Base-by-base conservation (phyloP, 768 basidiomycete genomes). In the Hortiboletus flavorubellus region DNA sequence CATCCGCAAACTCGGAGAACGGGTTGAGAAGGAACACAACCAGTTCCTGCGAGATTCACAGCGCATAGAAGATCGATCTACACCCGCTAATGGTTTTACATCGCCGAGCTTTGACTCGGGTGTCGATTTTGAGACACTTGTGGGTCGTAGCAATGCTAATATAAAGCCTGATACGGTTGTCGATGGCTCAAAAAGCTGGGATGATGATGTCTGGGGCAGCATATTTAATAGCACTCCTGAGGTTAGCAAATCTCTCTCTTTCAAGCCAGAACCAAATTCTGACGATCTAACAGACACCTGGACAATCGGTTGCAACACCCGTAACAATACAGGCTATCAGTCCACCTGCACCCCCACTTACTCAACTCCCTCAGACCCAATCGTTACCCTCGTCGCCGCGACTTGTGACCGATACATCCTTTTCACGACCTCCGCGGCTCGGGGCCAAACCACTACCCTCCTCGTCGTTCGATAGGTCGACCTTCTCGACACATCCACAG, bases 31-130 rank as follows among this genome's bases (percentile, higher is more conserved):
- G 61, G 97, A 98, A 68, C 97, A 98, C 60, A 78, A 87, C 54
- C 90, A 93, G 64, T 96, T 94, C 69, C 77, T 99, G 9, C 86
- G 92, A 38, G 97, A 98, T 68, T 89, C 93, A 2, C 93, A 94
- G 60, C 81, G 95, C 31, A 76, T 95, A 21, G 94, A 97, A 65
- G 91, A 93, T 66, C 85, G 79, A 29, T 88, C 84, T 40, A 75
- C 79, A 2, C 72, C 78, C 3, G 58, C 68, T 16, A 76, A 80
- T 62, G 81, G 80, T 2, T 68, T 68, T 15, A 62, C 71, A 53
- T 61, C 68, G 23, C 60, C 68, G 23, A 59, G 67, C 52, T 67
- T 78, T 39, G 72, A 74, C n/a, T 78, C 79, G 0, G 78, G 79
- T 18, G 77, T 93, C 16, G 87, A 97, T 65, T 99, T 99, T 63